Evolutionary conservation across 805 yeast species (phyloP).

Genomic region (Starmerella powellii): DNA sequence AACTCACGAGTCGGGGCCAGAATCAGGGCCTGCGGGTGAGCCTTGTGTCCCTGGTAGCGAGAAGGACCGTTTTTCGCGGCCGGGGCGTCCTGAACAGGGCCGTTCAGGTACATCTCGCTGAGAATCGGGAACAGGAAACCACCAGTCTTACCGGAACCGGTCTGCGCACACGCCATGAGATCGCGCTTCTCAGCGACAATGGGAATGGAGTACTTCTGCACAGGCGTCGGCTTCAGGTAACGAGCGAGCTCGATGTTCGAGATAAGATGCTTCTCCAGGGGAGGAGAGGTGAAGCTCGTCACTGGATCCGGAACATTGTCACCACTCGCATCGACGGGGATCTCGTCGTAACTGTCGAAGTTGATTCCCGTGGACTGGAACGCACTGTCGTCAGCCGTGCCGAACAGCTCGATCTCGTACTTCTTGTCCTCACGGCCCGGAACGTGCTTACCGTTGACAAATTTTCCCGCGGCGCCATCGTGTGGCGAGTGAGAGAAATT

Average conservation of each 20-base stretch:
- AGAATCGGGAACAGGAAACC: slow-evolving; percentile 97
- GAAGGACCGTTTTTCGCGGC: slow-evolving; percentile 7
- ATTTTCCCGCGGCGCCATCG: slow-evolving; percentile 42
- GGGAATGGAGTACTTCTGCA: slow-evolving; percentile 86
- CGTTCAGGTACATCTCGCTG: slow-evolving; percentile 76
- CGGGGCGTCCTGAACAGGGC: slow-evolving; percentile 44
- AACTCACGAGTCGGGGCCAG: slow-evolving; percentile 99
- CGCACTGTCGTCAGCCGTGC: slow-evolving; percentile 55
- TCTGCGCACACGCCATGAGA: slow-evolving; percentile 95
- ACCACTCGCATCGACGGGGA: slow-evolving; percentile 97
- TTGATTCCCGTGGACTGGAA: slow-evolving; percentile 94
- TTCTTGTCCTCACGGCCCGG: slow-evolving; percentile 64
- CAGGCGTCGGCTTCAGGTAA: slow-evolving; percentile 93
- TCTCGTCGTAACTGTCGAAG: slow-evolving; percentile 96
- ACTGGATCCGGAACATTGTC: slow-evolving; percentile 90
- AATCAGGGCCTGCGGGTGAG: slow-evolving; percentile 86
- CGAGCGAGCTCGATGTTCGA: slow-evolving; percentile 80
- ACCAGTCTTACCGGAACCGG: slow-evolving; percentile 99
- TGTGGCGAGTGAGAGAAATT: slow-evolving; percentile 18
- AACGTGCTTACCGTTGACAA: slow-evolving; percentile 76
- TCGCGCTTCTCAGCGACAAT: slow-evolving; percentile 82
- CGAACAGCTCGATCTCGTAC: slow-evolving; percentile 72
- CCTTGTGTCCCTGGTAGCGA: slow-evolving; percentile 43
- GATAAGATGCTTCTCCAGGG: slow-evolving; percentile 72
- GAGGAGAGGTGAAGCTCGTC: slow-evolving; percentile 76